Percentiles rank a stretch among this genome's conserved stretches.
These are phyloP conservation scores for Copromyces sp. DNA, from an alignment of 495 filamentous ascomycete genomes.

Conservation along the genomic window DNA sequence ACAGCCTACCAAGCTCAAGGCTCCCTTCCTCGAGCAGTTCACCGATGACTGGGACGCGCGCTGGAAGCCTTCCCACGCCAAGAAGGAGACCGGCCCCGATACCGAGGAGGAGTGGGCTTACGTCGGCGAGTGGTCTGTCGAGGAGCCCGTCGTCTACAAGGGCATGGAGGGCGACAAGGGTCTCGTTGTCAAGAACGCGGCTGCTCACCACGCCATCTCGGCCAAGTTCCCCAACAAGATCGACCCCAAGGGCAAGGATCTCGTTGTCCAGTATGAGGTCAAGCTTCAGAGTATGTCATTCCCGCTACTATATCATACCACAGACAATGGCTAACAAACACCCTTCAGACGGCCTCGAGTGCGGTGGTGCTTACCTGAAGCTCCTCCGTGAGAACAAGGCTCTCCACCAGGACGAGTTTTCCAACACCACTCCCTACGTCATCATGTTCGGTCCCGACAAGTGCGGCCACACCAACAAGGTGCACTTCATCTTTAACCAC, in stretches of 20 bases:
- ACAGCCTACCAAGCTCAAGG: constrained; percentile 79
- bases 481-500: constrained; percentile 99
- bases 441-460: constrained; percentile 99
- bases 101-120: constrained; percentile 96
- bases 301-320: not conserved
- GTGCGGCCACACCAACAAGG: constrained; percentile 98
- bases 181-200: constrained; percentile 85
- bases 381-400: constrained; percentile 95
- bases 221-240: constrained; percentile 96
- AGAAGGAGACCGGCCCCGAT: constrained; percentile 73
- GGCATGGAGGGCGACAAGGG: constrained; percentile 95
- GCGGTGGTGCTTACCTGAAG: constrained; percentile 99
- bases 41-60: constrained; percentile 85
- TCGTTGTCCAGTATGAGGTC: constrained; percentile 98
- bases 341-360: constrained; percentile 75
- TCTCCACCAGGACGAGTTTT: constrained; percentile 96
- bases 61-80: constrained; percentile 91
- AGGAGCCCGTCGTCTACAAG: constrained; percentile 87
- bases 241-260: constrained; percentile 89
- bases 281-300: constrained; percentile 84
- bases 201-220: constrained; percentile 98
- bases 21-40: constrained; percentile 97
- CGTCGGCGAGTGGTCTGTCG: constrained; percentile 91
- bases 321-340: constrained; percentile 5
- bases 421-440: constrained; percentile 92